Evolutionary conservation across 768 basidiomycete species (phyloP).

Genomic region (Lentinula detonsa): DNA sequence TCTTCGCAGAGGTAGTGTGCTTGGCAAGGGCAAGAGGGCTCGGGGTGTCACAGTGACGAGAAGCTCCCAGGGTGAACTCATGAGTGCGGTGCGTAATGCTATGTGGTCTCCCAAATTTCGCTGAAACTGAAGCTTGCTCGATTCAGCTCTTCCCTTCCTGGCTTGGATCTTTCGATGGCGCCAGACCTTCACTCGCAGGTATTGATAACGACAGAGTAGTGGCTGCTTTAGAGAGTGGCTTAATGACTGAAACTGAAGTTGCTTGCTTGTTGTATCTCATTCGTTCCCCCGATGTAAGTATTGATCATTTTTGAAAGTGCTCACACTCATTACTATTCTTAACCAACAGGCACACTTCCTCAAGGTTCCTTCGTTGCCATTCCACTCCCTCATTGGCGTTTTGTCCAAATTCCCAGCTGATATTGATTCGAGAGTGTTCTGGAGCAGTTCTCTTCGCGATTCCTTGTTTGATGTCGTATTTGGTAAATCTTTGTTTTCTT

Average conservation of each 20-base stretch:
- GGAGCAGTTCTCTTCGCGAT: conserved; percentile 59
- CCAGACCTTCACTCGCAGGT: conserved; percentile 61
- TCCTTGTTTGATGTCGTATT: conserved; percentile 54
- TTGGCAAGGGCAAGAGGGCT: conserved; percentile 73
- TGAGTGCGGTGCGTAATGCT: conserved; percentile 56
- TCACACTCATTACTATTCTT: conserved; percentile 10
- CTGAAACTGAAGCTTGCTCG: not conserved
- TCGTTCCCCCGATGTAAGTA: conserved; percentile 66
- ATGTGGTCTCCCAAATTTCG: not conserved
- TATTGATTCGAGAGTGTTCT: conserved; percentile 70
- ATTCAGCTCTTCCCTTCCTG: conserved; percentile 74
- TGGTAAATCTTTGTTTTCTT: not conserved
- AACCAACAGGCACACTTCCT: conserved; percentile 69
- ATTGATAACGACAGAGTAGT: conserved; percentile 53
- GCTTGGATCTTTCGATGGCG: conserved; percentile 69
- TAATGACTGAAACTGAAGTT: conserved; percentile 65
- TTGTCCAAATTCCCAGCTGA: conserved; percentile 76
- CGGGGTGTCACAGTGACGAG: conserved; percentile 81
- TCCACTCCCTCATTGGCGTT: conserved; percentile 70
- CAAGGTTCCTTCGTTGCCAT: conserved; percentile 78
- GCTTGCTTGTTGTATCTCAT: conserved; percentile 63
- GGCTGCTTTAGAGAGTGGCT: conserved; percentile 53
- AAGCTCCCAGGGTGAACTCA: conserved; percentile 75
- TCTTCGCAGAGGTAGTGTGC: conserved; percentile 43
- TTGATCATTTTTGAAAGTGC: not conserved